Conservation (phyloP, 768 basidiomycete species). For the Tubosaeta sp. region DNA sequence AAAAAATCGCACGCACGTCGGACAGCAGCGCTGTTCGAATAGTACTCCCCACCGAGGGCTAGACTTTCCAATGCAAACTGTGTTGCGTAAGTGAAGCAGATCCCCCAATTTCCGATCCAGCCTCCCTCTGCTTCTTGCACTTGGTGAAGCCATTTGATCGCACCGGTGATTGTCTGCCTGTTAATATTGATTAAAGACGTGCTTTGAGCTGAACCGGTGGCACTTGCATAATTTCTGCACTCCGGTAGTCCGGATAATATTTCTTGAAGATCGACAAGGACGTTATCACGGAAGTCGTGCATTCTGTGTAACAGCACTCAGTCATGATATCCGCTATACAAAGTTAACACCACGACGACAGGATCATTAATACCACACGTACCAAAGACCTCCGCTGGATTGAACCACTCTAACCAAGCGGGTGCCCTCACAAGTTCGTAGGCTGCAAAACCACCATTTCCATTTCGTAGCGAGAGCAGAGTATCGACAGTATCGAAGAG, state of each 20-base stretch:
- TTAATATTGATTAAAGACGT: not conserved
- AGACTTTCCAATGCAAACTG: slow-evolving; percentile 94
- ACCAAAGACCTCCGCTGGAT: slow-evolving; percentile 97
- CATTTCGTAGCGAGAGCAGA: slow-evolving; percentile 81
- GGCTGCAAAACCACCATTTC: slow-evolving; percentile 85
- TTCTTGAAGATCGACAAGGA: slow-evolving; percentile 81
- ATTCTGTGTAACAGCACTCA: slow-evolving; percentile 94
- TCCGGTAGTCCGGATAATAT: slow-evolving; percentile 75
- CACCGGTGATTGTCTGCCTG: slow-evolving; percentile 61
- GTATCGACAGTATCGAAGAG: slow-evolving; percentile 86
- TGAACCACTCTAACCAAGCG: slow-evolving; percentile 75
- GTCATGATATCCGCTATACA: slow-evolving; percentile 87
- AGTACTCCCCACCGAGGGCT: slow-evolving; percentile 85
- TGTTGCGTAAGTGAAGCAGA: slow-evolving; percentile 97
- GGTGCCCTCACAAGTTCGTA: slow-evolving; percentile 89
- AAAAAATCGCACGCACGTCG: slow-evolving; percentile 82
- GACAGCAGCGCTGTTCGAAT: slow-evolving; percentile 63
- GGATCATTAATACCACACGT: slow-evolving; percentile 14
- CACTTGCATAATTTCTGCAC: slow-evolving; percentile 70
- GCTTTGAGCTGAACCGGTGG: not conserved
- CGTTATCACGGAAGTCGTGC: slow-evolving; percentile 94
- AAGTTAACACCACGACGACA: not conserved
- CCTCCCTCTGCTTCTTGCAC: slow-evolving; percentile 81
- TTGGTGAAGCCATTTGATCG: slow-evolving; percentile 77
- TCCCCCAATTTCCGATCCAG: slow-evolving; percentile 97